Conservation (phyloP, 2,329 filamentous ascomycete genomes). For the Trichophyton equinum region DNA sequence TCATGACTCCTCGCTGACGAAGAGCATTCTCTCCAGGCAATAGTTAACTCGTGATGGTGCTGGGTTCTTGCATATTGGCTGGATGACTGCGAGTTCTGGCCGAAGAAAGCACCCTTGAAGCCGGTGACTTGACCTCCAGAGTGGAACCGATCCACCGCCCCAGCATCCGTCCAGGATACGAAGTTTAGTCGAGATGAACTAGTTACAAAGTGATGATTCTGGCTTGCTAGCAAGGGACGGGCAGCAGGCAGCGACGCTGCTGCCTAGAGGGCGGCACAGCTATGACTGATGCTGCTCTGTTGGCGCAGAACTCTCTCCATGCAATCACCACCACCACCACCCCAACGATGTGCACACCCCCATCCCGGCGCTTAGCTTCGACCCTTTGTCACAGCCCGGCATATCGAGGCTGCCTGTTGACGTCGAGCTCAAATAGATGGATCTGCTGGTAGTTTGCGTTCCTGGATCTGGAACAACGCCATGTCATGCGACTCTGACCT, state of each 20-base stretch:
- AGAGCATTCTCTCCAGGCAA: background rate
- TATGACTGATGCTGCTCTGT: background rate
- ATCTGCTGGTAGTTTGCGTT: background rate
- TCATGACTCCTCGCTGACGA: background rate
- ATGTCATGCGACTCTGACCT: background rate
- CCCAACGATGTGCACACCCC: background rate
- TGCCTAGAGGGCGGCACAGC: background rate
- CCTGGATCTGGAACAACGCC: background rate
- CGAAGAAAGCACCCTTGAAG: background rate
- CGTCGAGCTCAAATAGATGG: background rate
- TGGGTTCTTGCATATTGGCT: background rate
- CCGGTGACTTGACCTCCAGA: background rate
- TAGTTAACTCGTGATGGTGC: background rate
- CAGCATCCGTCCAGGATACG: background rate
- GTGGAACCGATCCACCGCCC: conserved; percentile 2
- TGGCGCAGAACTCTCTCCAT: background rate
- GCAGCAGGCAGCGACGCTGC: background rate
- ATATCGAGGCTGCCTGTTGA: background rate
- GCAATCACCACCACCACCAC: background rate
- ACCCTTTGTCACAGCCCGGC: background rate
- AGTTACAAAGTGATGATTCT: background rate
- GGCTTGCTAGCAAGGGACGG: background rate
- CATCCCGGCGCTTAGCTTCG: background rate
- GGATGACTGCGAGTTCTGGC: background rate
- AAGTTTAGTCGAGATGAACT: background rate